These are phyloP conservation scores for Plasmopara halstedii DNA, from an alignment of 352 stramenopile genomes.

Conservation along the genomic window DNA sequence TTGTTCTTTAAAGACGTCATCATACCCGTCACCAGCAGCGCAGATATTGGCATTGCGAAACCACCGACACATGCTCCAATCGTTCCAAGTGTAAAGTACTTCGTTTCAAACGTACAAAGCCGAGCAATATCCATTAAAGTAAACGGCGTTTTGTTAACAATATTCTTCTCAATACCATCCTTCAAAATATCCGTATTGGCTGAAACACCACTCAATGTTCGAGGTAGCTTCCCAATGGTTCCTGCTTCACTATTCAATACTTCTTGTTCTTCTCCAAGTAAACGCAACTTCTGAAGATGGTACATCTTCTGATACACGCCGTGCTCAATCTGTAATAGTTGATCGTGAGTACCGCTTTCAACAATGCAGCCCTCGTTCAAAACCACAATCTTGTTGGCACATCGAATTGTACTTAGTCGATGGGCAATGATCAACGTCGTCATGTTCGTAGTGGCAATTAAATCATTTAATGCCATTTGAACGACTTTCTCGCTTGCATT, in stretches of 20 bases:
- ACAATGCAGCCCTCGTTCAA: slow-evolving; percentile 81
- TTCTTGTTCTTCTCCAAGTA: no score
- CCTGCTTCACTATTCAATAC: no score
- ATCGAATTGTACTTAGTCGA: background rate
- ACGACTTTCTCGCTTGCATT: slow-evolving; percentile 1
- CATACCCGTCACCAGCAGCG: no score
- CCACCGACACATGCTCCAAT: background rate
- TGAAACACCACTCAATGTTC: no score
- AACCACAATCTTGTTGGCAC: background rate
- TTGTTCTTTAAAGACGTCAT: no score
- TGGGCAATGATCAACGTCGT: slow-evolving; percentile 2
- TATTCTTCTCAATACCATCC: no score
- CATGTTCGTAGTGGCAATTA: background rate
- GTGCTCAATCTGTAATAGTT: no score
- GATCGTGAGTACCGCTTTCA: slow-evolving; percentile 88
- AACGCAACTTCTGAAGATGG: no score
- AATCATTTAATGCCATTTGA: background rate
- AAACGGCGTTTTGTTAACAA: background rate
- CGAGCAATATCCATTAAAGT: background rate
- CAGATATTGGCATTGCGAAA: background rate
- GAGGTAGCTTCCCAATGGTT: no score
- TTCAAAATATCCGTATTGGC: no score
- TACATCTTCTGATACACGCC: no score
- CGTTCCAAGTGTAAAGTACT: background rate
- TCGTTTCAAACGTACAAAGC: background rate